Conservation (phyloP, 1,284 basidiomycete species). For the Cerrena zonata region DNA sequence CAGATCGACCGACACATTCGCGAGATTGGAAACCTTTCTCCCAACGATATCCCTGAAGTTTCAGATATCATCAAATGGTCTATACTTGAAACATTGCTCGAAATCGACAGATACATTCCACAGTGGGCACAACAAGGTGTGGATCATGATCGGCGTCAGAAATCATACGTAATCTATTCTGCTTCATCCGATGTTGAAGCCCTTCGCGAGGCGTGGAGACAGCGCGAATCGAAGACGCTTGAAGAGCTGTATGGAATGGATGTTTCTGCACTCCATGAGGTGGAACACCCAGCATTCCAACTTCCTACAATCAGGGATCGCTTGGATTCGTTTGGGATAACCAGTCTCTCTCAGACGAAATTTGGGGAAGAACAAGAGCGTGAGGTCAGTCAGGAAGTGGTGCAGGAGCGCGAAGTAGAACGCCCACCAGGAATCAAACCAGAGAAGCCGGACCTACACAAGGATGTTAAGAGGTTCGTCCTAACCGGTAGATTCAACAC, state of each 20-base stretch:
- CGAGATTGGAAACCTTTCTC: conserved; percentile 12
- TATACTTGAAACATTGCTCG: conserved; percentile 39
- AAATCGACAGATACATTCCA: conserved; percentile 35
- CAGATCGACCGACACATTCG: conserved; percentile 42
- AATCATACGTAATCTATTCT: conserved; percentile 20
- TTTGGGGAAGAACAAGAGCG: conserved; percentile 48
- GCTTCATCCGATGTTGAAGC: not conserved
- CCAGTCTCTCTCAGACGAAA: not conserved
- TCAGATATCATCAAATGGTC: conserved; percentile 41
- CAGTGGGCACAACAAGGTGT: conserved; percentile 47
- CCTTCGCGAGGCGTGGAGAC: not conserved
- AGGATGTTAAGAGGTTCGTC: not conserved
- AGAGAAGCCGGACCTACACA: conserved; percentile 7
- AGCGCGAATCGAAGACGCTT: not conserved
- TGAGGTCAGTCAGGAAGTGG: conserved; percentile 40
- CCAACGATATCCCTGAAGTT: conserved; percentile 15
- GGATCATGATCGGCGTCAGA: conserved; percentile 32
- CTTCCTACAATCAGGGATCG: conserved; percentile 8
- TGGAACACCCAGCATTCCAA: not conserved
- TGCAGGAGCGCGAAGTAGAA: conserved; percentile 36
- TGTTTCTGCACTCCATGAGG: not conserved
- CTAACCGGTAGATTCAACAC: not conserved
- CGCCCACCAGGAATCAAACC: conserved; percentile 25
- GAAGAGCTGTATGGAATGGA: not conserved
- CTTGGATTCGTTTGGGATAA: conserved; percentile 10